Evolutionary conservation across 192 early-diverging fungal genomes (phyloP).

Genomic region (Coemansia sp.): DNA sequence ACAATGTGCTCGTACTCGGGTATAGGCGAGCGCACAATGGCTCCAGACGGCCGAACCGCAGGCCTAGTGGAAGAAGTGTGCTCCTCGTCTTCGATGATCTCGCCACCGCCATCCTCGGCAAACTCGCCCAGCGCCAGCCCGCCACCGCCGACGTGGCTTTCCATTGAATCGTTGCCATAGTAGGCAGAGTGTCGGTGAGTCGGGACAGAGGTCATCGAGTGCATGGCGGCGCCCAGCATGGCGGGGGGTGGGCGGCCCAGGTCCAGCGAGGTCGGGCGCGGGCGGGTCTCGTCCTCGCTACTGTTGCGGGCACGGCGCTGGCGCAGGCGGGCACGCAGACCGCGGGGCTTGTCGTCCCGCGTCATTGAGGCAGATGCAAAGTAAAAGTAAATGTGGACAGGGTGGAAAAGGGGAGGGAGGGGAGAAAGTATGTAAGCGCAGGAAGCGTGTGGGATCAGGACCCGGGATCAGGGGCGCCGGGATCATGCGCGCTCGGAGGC

Average conservation of each 20-base stretch:
- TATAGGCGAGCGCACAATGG: constrained; percentile 21
- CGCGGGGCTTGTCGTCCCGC: constrained; percentile 41
- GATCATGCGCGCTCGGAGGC: constrained; percentile 8
- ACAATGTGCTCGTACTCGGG: constrained; percentile 5
- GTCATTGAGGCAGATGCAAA: too few species aligned
- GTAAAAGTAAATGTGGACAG: too few species aligned
- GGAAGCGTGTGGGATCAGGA: background rate
- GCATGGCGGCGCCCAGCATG: constrained; percentile 18
- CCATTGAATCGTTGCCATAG: background rate
- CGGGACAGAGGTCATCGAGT: constrained; percentile 32
- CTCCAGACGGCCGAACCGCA: constrained; percentile 14
- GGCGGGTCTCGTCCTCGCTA: constrained; percentile 38
- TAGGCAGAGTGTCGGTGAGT: constrained; percentile 6
- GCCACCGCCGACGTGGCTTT: constrained; percentile 5
- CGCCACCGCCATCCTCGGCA: constrained; percentile 22
- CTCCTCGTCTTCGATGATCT: constrained; percentile 33
- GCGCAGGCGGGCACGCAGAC: constrained; percentile 35
- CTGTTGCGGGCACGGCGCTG: constrained; percentile 37
- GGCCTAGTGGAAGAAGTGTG: background rate
- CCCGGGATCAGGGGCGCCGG: too few species aligned
- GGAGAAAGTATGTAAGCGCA: too few species aligned
- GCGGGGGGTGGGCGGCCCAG: constrained; percentile 15
- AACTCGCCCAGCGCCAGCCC: constrained; percentile 46
- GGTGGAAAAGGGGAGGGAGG: too few species aligned
- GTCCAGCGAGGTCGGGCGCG: constrained; percentile 38